Base-by-base conservation (phyloP, 257 asterid genomes). In the Solanum corneliomulleri region DNA sequence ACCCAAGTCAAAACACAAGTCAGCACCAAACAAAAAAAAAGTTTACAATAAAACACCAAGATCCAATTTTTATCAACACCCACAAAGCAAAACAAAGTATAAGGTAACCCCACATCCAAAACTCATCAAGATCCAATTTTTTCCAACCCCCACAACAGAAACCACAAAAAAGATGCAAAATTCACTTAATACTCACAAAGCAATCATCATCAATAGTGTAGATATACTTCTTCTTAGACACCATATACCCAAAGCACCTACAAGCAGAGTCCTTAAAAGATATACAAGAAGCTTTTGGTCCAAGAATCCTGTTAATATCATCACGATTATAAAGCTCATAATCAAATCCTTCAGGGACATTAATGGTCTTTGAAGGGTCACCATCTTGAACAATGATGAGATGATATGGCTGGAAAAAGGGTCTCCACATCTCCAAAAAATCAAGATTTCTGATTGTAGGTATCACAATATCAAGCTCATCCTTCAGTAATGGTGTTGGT, bases 241-340 rank as follows among this genome's bases (percentile, higher is more conserved):
- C 85, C 85, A 86, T 86, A 11, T 86, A 86, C 27, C 88, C 85
- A 86, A 86, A 86, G n/a, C 88, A 86, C 75, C 88, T n/a, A 75
- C 88, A 86, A 86, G 88, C 88, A 86, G 88, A 86, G 75, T 86
- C 88, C 45, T 86, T 86, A 86, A 74, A 74, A 15, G 88, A 86
- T 27, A 86, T 86, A 4, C 88, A 86, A 76, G 47, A 49, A 0
- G 88, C 88, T 39, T 86, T 86, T 35, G 88, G 88, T 13, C 88
- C 88, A 80, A 86, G 83, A 86, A 86, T 86, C 75, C 85, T 86
- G 60, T 86, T 86, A 8, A 86, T 86, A 86, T 86, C 88, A 86
- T 86, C 58, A 11, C 88, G 45, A n/a, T 86, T 86, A 42, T 86
- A 86, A 4, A 86, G 71, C 77, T 86, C 88, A 76, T 86, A 76